A percentile compares a stretch with the other conserved stretches of the same genome.
phyloP scores from a whole-genome alignment of 208 protist species.

The Kentomonas sorsogonicus region DNA sequence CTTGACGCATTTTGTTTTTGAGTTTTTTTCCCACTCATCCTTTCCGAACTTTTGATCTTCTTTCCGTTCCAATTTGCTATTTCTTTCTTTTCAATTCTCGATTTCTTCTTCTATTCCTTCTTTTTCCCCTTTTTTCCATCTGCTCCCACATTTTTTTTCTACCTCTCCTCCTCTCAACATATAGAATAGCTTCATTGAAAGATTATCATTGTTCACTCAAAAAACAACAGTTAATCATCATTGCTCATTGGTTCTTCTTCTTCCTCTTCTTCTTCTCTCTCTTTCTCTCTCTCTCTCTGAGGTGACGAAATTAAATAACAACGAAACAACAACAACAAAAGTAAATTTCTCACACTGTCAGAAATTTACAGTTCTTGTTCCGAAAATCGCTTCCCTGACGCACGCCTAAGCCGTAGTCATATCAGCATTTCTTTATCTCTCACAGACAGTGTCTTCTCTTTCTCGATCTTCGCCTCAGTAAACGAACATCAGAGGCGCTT shows the following conservation, averaged over 20 bases:
- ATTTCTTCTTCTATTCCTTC: neutral
- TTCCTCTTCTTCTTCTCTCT: too few species aligned
- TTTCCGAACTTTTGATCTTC: neutral
- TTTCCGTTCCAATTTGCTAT: neutral
- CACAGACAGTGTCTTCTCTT: too few species aligned
- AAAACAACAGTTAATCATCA: too few species aligned
- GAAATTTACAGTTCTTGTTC: too few species aligned
- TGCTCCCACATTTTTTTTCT: conserved; percentile 1
- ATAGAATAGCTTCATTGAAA: neutral
- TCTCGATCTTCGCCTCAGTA: too few species aligned
- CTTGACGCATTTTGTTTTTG: neutral
- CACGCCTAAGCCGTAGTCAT: too few species aligned
- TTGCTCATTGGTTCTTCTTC: too few species aligned
- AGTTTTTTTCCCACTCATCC: neutral
- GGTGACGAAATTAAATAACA: neutral
- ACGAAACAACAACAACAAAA: conserved; percentile 3
- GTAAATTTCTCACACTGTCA: too few species aligned
- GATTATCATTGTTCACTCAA: neutral
- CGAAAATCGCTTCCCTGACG: too few species aligned
- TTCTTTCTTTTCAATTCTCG: conserved; percentile 9
- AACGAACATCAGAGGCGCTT: too few species aligned
- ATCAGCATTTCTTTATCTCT: too few species aligned
- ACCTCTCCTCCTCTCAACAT: too few species aligned
- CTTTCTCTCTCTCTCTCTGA: neutral
- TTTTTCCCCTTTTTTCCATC: neutral